Percentiles rank a stretch among this genome's conserved stretches.
phyloP scores from a whole-genome alignment of 176 grass and related monocot genomes.

The Oryza nivara region DNA sequence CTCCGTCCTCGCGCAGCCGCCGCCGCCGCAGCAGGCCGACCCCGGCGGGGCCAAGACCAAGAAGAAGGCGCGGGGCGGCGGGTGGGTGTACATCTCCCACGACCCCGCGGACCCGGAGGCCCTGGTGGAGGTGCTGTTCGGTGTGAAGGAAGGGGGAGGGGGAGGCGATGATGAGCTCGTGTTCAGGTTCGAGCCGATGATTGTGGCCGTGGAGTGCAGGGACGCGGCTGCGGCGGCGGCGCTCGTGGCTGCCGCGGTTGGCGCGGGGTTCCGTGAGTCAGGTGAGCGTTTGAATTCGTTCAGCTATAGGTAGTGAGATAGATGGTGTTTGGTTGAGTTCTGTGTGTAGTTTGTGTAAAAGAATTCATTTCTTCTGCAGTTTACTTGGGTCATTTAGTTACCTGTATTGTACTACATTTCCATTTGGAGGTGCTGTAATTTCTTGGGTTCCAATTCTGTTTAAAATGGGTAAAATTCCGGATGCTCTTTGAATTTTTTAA shows the following conservation, averaged over 20 bases:
- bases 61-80: conserved; percentile 83
- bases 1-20: conserved; percentile 75
- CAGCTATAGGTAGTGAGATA: background rate
- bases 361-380: background rate
- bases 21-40: background rate
- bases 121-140: conserved; percentile 65
- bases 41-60: conserved; percentile 30
- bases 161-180: conserved; percentile 66
- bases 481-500: background rate
- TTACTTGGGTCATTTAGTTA: background rate
- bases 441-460: background rate
- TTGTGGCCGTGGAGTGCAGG: conserved; percentile 86
- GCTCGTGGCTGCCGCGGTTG: conserved; percentile 66
- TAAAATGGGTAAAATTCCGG: background rate
- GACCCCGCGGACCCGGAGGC: conserved; percentile 65
- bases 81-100: conserved; percentile 89
- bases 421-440: background rate
- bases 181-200: conserved; percentile 94
- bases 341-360: background rate
- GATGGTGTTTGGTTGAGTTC: background rate
- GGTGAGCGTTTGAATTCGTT: conserved; percentile 46
- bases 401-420: background rate
- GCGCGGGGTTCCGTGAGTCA: conserved; percentile 86
- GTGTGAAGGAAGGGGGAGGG: background rate
- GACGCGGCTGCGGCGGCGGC: conserved; percentile 51